Conservation (phyloP, 2,329 filamentous ascomycete species). For the Diaporthe citri region DNA sequence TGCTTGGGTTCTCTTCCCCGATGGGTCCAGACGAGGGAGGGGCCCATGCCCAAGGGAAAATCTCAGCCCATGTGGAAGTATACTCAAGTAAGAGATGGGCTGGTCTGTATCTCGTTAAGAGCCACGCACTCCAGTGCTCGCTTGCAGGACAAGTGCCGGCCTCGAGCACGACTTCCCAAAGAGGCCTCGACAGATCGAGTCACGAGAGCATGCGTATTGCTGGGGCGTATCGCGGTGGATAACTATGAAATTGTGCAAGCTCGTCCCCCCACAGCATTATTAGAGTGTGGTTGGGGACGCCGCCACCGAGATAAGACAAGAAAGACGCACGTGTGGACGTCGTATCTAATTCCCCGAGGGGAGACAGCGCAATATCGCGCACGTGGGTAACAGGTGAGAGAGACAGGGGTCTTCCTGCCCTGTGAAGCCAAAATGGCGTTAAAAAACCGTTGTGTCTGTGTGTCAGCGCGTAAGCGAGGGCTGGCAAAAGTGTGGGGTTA, state of each 20-base stretch:
- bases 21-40: background rate
- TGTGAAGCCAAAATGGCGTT: background rate
- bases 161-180: too few relatives aligned
- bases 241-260: slow-evolving; percentile 6
- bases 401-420: background rate
- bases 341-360: background rate
- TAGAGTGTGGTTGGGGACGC: background rate
- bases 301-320: background rate
- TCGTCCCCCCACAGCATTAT: background rate
- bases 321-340: background rate
- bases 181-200: background rate
- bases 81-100: background rate
- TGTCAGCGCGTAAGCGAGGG: background rate
- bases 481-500: background rate
- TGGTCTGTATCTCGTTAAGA: slow-evolving; percentile 21
- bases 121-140: background rate
- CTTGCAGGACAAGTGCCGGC: background rate
- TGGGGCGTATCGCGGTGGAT: background rate
- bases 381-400: background rate
- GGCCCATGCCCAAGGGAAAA: background rate
- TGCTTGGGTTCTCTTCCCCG: slow-evolving; percentile 25
- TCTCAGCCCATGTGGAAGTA: background rate
- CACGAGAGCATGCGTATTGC: background rate
- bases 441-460: background rate
- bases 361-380: background rate